phyloP scores from a whole-genome alignment of 139 green algal genomes.

The Asterochloris erici region DNA sequence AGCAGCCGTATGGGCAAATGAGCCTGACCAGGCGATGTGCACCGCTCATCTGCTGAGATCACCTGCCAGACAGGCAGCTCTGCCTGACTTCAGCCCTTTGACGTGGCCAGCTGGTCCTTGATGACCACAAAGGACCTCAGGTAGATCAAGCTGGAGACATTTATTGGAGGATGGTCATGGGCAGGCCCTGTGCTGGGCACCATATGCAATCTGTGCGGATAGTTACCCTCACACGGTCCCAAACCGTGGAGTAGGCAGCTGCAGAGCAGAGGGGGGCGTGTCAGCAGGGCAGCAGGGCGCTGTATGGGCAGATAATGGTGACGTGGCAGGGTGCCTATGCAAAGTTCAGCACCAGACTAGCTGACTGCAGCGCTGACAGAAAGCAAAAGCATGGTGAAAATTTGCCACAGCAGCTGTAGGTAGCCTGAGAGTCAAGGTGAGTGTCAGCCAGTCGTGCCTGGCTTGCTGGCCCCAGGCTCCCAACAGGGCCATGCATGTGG shows the following conservation, averaged over 20 bases:
- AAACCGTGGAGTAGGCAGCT: constrained; percentile 83
- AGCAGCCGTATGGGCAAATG: not conserved
- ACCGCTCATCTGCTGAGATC: not conserved
- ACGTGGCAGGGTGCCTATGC: not conserved
- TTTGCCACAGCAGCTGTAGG: too few species aligned
- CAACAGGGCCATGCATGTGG: not conserved
- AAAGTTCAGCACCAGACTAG: not conserved
- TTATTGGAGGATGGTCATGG: constrained; percentile 75
- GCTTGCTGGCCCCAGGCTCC: not conserved
- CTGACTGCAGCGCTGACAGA: too few species aligned
- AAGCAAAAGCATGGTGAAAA: too few species aligned
- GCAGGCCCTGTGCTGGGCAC: constrained; percentile 85
- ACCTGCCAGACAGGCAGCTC: constrained; percentile 18
- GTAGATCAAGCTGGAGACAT: constrained; percentile 89
- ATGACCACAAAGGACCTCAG: constrained; percentile 90
- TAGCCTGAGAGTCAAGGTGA: too few species aligned
- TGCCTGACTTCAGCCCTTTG: constrained; percentile 22
- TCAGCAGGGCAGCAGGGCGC: not conserved
- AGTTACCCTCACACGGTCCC: constrained; percentile 61
- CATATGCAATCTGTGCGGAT: constrained; percentile 66
- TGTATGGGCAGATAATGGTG: not conserved
- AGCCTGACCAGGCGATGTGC: not conserved
- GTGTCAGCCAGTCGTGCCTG: not conserved
- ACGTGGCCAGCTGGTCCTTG: constrained; percentile 56
- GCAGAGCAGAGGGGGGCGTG: constrained; percentile 11